Evolutionary conservation across 2,329 filamentous ascomycete species (phyloP), one percentile per base, ranked within the genome.

Genomic region (Colletotrichum liaoningense): DNA sequence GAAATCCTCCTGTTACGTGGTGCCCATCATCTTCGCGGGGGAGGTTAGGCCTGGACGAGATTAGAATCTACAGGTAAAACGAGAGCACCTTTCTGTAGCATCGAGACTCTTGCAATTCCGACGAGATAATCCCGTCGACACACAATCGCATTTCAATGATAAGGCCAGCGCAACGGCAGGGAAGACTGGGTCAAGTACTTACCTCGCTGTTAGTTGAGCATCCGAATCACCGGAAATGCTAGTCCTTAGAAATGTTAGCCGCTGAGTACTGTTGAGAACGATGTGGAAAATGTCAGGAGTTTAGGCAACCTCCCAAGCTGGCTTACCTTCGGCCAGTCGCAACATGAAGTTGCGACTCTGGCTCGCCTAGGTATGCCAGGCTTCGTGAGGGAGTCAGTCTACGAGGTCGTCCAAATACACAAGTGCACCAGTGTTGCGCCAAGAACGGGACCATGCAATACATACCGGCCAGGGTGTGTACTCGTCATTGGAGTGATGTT

Each of bases 381-480:
- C 67, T 69, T 69, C 28, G 56, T 30, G 24, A 33, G 62, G 42
- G 19, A 26, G n/a, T 63, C 16, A 65, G 67, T 49, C 28, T 16
- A 62, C 14, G 7, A 9, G 42, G 9, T 49, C 42, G 42, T 49
- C 7, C 8, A 22, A 49, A 24, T 22, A 33, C 49, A 65, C n/a
- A 26, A 35, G 33, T n/a, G n/a, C 5, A 12, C 3, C 9, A 24
- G 63, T 7, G 19, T 38, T 22, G 33, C 26, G 46, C 24, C 8
- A 24, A 24, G 5, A 67, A 22, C 11, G 11, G 30, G 14, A 59
- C 26, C 4, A 19, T 9, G 11, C 33, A 35, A 24, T 49, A 75
- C 73, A 75, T 77, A 80, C 80, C 78, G 77, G 56, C 74, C 76
- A 57, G 77, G 76, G 42, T 77, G 75, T 46, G 76, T 69, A 56